phyloP scores from a whole-genome alignment of 2,329 filamentous ascomycete genomes.

The Dactylellina parvicollis region DNA sequence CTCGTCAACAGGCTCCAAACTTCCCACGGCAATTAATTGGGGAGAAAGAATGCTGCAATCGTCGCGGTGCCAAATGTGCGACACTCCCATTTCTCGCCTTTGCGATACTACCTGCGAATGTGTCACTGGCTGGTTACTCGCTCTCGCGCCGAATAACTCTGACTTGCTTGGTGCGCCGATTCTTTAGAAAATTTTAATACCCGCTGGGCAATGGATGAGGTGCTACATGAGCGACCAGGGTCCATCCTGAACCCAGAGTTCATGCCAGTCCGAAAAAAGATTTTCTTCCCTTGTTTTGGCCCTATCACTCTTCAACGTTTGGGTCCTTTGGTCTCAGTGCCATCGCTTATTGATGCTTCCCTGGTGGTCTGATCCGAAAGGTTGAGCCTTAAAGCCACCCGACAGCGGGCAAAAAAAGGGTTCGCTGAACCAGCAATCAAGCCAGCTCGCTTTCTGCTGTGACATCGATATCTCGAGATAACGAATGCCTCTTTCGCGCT shows the following conservation, averaged over 20 bases:
- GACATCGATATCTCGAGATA: constrained; percentile 31
- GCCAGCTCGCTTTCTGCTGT: not conserved
- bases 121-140: constrained; percentile 26
- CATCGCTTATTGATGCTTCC: constrained; percentile 14
- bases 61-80: constrained; percentile 2
- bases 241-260: constrained; percentile 33
- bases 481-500: constrained; percentile 9
- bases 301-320: constrained; percentile 44
- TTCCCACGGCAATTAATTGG: constrained; percentile 19
- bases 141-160: constrained; percentile 15
- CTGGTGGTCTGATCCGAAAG: constrained; percentile 37
- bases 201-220: constrained; percentile 18
- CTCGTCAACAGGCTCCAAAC: constrained; percentile 6
- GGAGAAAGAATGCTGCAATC: constrained; percentile 37
- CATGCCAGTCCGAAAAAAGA: constrained; percentile 19
- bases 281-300: constrained; percentile 22
- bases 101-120: constrained; percentile 5
- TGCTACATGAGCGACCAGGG: constrained; percentile 14
- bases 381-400: constrained; percentile 24
- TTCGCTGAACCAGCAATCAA: not conserved
- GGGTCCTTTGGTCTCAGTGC: constrained; percentile 27
- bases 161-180: constrained; percentile 15
- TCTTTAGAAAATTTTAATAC: constrained; percentile 21
- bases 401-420: not conserved
- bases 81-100: constrained; percentile 11